These are phyloP conservation scores for Tricharina praecox DNA, from an alignment of 495 filamentous ascomycete genomes.

Conservation along the genomic window DNA sequence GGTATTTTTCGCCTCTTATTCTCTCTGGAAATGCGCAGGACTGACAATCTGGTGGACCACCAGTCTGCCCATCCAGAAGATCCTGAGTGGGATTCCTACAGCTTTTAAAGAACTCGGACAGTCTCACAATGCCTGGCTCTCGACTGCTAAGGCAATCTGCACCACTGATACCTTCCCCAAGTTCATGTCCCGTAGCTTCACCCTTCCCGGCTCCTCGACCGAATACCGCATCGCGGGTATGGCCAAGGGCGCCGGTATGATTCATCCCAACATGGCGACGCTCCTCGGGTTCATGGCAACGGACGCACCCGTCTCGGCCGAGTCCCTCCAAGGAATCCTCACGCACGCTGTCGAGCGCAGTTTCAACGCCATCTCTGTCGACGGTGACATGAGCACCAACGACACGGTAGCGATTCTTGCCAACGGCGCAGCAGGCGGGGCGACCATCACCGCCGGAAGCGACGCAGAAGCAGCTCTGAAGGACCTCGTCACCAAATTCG, in stretches of 20 bases:
- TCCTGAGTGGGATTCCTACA: constrained; percentile 60
- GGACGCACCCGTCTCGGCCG: constrained; percentile 63
- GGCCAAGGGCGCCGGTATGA: constrained; percentile 99
- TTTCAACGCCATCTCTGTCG: constrained; percentile 94
- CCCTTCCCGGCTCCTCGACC: constrained; percentile 58
- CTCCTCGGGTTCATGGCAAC: constrained; percentile 87
- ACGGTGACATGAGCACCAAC: constrained; percentile 93
- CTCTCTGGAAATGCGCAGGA: constrained; percentile 1
- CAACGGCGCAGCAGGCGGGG: constrained; percentile 79
- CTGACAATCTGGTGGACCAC: background rate
- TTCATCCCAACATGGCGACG: constrained; percentile 98
- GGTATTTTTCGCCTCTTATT: too few relatives aligned
- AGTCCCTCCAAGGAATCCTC: constrained; percentile 50
- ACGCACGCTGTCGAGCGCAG: constrained; percentile 60
- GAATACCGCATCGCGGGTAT: constrained; percentile 80
- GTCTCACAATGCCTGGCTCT: constrained; percentile 72
- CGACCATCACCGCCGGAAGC: constrained; percentile 33
- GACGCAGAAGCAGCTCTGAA: constrained; percentile 44
- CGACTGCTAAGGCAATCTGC: constrained; percentile 80
- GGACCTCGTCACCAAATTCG: constrained; percentile 56
- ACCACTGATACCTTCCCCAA: constrained; percentile 99
- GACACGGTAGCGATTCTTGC: constrained; percentile 88
- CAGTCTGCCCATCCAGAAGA: constrained; percentile 74
- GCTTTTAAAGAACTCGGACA: constrained; percentile 51
- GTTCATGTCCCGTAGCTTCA: constrained; percentile 69